Base-by-base conservation (phyloP, 1,284 basidiomycete genomes). In the Ganoderma meredithae region DNA sequence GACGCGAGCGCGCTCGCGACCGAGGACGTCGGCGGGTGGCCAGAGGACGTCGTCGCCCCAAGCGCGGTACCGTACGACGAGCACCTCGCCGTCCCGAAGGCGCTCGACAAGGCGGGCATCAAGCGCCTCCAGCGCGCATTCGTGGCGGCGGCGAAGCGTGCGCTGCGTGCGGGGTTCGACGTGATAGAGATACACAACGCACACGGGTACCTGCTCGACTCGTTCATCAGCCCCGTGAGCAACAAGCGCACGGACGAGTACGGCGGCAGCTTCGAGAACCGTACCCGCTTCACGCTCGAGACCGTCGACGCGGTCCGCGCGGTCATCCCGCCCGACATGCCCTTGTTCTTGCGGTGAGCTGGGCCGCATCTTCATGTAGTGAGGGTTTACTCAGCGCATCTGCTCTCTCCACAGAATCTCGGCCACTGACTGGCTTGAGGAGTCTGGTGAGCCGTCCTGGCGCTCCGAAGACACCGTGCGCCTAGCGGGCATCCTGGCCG, bases 181-280 rank as follows among this genome's bases (percentile, higher is more conserved):
- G 74, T 73, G 8, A 73, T 75, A 60, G 75, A 76, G 69, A 72
- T 76, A 40, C 75, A 89, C 76, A 82, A 84, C 64, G 88, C 91
- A 5, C 91, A 95, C 74, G 87, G 90, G 47, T 91, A 90, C 78
- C 78, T 90, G 33, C 70, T 90, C 31, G 81, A 83, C 73, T 77
- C 77, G 59, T 83, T 92, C 82, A 52, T 88, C 56, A 89, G 88
- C 68, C 91, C 91, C 0, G 76, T 86, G 22, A 85, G 85, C 67
- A 95, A 95, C 82, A 83, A 85, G 72, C 86, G 92, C 15, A 90
- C 85, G 2, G 93, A 94, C 76, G 79, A 87, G 72, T 95, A 94
- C 75, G 92, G 92, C 5, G 93, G 93, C 2, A 86, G 83, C 72
- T 88, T 92, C 72, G 90, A 92, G 76, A 93, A 93, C 77, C 85